Percentiles rank a stretch among this genome's conserved stretches.
phyloP scores from a whole-genome alignment of 73 alveolate genomes.

The Symbiodinium pilosum region DNA sequence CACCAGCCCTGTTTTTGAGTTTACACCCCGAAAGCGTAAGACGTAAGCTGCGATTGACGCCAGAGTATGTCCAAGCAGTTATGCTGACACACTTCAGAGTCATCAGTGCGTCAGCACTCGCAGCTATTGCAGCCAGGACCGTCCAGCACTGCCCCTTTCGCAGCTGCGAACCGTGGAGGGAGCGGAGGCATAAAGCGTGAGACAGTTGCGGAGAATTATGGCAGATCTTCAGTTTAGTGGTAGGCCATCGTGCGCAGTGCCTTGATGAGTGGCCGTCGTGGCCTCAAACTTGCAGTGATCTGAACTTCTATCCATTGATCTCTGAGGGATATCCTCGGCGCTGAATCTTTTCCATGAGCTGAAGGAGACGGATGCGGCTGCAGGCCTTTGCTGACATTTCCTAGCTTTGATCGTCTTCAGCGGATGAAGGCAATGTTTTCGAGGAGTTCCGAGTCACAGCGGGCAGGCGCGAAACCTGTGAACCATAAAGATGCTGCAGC shows the following conservation, averaged over 20 bases:
- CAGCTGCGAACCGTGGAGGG: constrained; percentile 23
- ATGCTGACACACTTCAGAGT: background rate
- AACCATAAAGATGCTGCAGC: background rate
- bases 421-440: constrained; percentile 15
- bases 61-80: no score
- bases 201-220: background rate
- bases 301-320: no score
- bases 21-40: no score
- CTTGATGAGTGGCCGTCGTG: constrained; percentile 42
- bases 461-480: constrained; percentile 38
- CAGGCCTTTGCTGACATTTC: background rate
- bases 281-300: background rate
- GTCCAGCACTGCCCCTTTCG: background rate
- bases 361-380: constrained; percentile 8
- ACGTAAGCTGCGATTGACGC: no score
- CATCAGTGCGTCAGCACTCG: background rate
- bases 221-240: background rate
- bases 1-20: background rate
- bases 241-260: constrained; percentile 89
- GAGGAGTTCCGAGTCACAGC: constrained; percentile 88
- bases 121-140: constrained; percentile 16
- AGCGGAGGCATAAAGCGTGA: background rate
- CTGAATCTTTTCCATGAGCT: constrained; percentile 81
- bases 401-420: background rate
- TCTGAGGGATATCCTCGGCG: constrained; percentile 68